Base-by-base conservation (phyloP, 2,329 filamentous ascomycete genomes). In the Ophiocordyceps camponoti-leonardi region DNA sequence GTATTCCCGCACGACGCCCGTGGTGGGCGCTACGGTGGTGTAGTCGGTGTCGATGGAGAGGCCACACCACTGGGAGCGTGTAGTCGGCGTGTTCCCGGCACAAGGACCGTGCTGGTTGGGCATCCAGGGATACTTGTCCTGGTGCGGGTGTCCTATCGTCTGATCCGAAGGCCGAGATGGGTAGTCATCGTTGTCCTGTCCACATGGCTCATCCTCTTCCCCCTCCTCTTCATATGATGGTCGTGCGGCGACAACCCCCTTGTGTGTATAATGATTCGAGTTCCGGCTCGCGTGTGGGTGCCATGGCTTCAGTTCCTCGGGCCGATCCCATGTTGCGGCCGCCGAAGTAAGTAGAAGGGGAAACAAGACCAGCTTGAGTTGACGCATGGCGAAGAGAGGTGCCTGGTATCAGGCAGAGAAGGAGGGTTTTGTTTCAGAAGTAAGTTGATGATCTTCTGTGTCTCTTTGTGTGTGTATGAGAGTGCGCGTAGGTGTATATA, bases 1-100 rank as follows among this genome's bases (percentile, higher is more conserved):
- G 54, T 69, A 71, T 47, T 77, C 73, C 11, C 66, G 58, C 13
- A 65, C 71, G 0, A 69, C 67, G 2, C 70, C 69, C 1, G 71
- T 75, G 44, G 70, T 58, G 3, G 67, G 65, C 7, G 54, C 56
- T 1, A 58, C 55, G 0, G 56, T 55, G 26, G 57, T 61, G 52
- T 66, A 72, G 53, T 45, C 37, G 35, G 44, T 45, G 26, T 40
- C 23, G 10, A 41, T 22, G 26, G 35, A 41, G n/a, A 41, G 28
- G 18, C 19, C 13, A 23, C 44, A 45, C 44, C 44, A 45, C 20
- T 45, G 8, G 6, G 35, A 41, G 10, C 44, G 44, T 14, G 44
- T 45, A 5, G 10, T 7, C 6, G 44, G 35, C n/a, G 35, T 45
- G 18, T 45, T 45, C 19, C 44, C 44, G n/a, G 37, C 7, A 19